These are phyloP conservation scores for Mortierella antarctica DNA, from an alignment of 192 early-diverging fungal species.

Conservation along the genomic window DNA sequence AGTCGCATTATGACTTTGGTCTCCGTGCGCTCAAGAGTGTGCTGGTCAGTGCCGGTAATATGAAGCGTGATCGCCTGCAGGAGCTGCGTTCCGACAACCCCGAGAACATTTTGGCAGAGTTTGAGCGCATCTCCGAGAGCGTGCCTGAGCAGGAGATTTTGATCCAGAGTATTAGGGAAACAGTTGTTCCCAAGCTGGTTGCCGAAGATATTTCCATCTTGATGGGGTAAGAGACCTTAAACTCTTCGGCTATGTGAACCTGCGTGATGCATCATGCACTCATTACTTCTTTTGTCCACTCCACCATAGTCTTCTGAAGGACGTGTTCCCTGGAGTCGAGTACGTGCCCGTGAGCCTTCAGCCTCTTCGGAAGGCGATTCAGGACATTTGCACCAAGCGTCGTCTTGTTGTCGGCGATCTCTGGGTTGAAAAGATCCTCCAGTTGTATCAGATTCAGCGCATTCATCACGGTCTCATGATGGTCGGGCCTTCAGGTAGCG, in stretches of 20 bases:
- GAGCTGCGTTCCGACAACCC: conserved; percentile 59
- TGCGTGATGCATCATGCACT: conserved; percentile 4
- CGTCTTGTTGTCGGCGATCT: conserved; percentile 77
- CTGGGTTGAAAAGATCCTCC: conserved; percentile 98
- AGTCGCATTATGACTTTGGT: conserved; percentile 99
- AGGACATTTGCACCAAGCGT: conserved; percentile 79
- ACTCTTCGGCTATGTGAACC: neutral
- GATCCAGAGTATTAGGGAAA: conserved; percentile 97
- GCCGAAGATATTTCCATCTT: conserved; percentile 93
- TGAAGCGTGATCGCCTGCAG: conserved; percentile 88
- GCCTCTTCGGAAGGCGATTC: conserved; percentile 77
- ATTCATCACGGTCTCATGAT: conserved; percentile 99
- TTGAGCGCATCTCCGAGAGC: conserved; percentile 68
- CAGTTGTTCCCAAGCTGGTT: conserved; percentile 98
- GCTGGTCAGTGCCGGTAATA: conserved; percentile 97
- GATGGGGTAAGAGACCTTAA: conserved; percentile 60
- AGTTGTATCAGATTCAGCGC: conserved; percentile 97
- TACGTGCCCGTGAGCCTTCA: conserved; percentile 84
- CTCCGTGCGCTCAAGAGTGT: conserved; percentile 99
- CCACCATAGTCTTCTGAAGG: conserved; percentile 76
- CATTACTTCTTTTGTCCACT: conserved; percentile 16
- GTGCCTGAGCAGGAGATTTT: conserved; percentile 90
- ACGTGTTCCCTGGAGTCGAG: conserved; percentile 94
- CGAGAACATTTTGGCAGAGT: conserved; percentile 50
- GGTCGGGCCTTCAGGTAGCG: conserved; percentile 97